Base-by-base conservation (phyloP, 2,329 filamentous ascomycete species). In the Pestalotiopsis sp. region DNA sequence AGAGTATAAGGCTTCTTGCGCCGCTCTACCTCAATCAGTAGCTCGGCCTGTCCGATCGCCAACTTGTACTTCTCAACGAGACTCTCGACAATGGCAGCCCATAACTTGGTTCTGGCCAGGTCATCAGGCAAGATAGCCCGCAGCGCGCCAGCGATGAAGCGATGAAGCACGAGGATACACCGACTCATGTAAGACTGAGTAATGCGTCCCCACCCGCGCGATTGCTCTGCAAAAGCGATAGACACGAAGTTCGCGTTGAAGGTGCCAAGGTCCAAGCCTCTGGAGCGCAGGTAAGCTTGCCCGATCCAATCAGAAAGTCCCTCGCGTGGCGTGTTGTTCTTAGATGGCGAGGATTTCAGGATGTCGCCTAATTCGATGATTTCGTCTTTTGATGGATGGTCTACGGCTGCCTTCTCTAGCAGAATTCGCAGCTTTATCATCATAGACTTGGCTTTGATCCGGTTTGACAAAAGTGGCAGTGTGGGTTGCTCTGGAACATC, bases 1-100 rank as follows among this genome's bases (percentile, higher is more conserved):
- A 80, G 73, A 2, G 79, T 80, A 63, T 76, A 79, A 1, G 78
- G 75, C 12, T 73, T 70, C 49, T 71, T 65, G 17, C 73, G 66
- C 3, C 73, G 74, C 65, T 80, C 79, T 4, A 78, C 70, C 1
- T 69, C 39, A 0, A 77, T 72, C 0, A 80, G 70, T 5, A 76
- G 71, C 1, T 64, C 68, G 2, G 73, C 75, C 39, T 75, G 73
- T 12, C 67, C 41, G 56, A 79, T 72, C 2, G 73, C 72, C 2
- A 4, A 31, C 59, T 70, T 63, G 68, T 80, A 80, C 0, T 73
- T 67, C 3, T 67, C 63, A 9, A 77, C 13, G 1, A 77, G 23
- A 0, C 67, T 65, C 0, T 76, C 73, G 25, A 73, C 41, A 0
- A 79, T 69, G 3, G 68, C 66, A 0, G 73, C 67, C 69, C 73